Conservation (phyloP, 257 asterid genomes). For the Rauvolfia tetraphylla region DNA sequence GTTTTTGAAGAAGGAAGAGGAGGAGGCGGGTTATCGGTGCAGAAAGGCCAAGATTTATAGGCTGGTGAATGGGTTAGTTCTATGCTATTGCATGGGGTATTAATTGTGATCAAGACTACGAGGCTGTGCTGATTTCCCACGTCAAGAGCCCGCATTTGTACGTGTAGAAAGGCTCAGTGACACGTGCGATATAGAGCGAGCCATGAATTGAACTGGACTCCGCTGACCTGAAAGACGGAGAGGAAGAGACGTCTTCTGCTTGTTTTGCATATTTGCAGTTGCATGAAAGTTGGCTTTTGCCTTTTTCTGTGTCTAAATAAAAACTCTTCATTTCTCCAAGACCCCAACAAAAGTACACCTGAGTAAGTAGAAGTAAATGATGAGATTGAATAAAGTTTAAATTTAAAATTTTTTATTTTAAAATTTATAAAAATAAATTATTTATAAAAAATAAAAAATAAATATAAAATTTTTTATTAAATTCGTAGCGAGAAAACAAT, state of each 20-base stretch:
- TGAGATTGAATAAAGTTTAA: too few species aligned
- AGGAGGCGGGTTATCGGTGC: not conserved
- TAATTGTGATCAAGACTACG: slow-evolving; percentile 11
- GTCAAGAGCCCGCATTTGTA: not conserved
- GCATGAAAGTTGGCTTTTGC: too few species aligned
- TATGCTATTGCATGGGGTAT: not conserved
- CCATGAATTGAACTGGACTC: not conserved
- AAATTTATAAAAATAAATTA: too few species aligned
- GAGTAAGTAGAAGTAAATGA: too few species aligned
- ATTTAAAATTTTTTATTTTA: too few species aligned
- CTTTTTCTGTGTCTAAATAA: too few species aligned
- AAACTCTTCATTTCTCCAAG: too few species aligned
- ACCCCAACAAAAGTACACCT: too few species aligned
- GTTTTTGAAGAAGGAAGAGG: not conserved
- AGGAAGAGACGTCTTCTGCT: not conserved
- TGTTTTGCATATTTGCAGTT: too few species aligned
- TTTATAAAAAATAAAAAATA: too few species aligned
- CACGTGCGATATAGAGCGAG: not conserved
- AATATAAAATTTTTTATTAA: too few species aligned
- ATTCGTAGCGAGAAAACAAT: too few species aligned
- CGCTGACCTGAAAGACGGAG: not conserved
- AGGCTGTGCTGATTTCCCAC: slow-evolving; percentile 13
- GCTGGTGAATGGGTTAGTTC: not conserved
- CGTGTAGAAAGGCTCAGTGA: not conserved
- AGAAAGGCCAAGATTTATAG: slow-evolving; percentile 1